Evolutionary conservation across 345 rosid species (phyloP).

Genomic region (Camelina hispida): DNA sequence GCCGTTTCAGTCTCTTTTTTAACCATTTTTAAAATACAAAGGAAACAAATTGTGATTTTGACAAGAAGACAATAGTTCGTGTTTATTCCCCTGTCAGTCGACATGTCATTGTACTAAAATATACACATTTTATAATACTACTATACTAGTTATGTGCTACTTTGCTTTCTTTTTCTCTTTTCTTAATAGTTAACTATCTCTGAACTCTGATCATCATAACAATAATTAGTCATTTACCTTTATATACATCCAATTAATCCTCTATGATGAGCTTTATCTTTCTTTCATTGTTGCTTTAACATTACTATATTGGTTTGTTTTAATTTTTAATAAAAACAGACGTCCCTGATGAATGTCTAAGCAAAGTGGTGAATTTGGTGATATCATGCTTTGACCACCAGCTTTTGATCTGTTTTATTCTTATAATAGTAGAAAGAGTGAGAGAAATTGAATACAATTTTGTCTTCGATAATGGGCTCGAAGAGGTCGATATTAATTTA

Average conservation of each 20-base stretch:
- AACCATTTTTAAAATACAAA: neutral
- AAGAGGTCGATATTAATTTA: conserved; percentile 28
- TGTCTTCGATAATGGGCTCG: conserved; percentile 47
- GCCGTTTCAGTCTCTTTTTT: conserved; percentile 29
- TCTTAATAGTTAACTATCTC: neutral
- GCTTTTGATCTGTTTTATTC: conserved; percentile 24
- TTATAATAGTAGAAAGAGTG: conserved; percentile 5
- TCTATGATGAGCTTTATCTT: conserved; percentile 15
- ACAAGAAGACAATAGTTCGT: conserved; percentile 43
- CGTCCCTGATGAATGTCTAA: neutral
- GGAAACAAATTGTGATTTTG: neutral
- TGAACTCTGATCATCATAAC: neutral
- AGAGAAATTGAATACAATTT: conserved; percentile 1
- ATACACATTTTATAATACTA: neutral
- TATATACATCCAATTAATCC: conserved; percentile 20
- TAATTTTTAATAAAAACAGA: neutral
- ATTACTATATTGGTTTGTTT: neutral
- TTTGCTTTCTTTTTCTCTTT: neutral
- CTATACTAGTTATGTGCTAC: neutral
- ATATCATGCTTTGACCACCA: conserved; percentile 37
- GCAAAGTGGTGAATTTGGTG: conserved; percentile 32
- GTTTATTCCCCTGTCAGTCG: conserved; percentile 44
- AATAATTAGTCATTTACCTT: conserved; percentile 8
- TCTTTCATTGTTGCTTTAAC: neutral
- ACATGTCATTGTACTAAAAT: conserved; percentile 22